Conservation (phyloP, 2,329 filamentous ascomycete genomes). For the Anisogramma anomala region DNA sequence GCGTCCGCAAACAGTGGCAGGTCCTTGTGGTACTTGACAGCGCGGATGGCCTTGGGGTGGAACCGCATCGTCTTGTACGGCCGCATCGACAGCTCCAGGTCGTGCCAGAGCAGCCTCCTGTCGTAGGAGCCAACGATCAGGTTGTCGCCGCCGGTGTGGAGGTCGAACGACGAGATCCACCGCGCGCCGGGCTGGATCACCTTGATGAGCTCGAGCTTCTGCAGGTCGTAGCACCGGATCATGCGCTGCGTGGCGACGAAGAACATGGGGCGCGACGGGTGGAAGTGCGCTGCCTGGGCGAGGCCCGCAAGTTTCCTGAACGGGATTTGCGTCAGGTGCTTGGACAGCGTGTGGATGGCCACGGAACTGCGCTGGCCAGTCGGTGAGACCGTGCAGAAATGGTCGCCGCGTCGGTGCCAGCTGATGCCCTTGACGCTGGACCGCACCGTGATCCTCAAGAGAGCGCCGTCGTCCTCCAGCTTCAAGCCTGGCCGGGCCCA, state of each 20-base stretch:
- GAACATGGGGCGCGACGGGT: conserved; percentile 83
- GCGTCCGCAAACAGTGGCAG: conserved; percentile 86
- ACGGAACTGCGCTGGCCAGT: conserved; percentile 68
- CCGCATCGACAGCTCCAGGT: conserved; percentile 77
- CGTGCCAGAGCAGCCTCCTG: conserved; percentile 88
- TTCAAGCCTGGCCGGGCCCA: conserved; percentile 71
- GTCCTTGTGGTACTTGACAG: conserved; percentile 75
- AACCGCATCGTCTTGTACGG: conserved; percentile 97
- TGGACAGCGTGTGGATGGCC: conserved; percentile 87
- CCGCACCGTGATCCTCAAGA: conserved; percentile 69
- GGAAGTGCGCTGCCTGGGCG: conserved; percentile 84
- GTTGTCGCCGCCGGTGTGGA: conserved; percentile 90
- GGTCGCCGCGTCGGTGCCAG: conserved; percentile 92
- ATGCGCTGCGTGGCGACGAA: conserved; percentile 92
- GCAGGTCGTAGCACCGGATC: conserved; percentile 87
- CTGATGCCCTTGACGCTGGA: conserved; percentile 75
- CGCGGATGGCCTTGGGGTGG: conserved; percentile 81
- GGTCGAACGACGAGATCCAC: conserved; percentile 88
- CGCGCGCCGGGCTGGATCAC: conserved; percentile 86
- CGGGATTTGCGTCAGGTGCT: conserved; percentile 88
- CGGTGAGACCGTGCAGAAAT: conserved; percentile 84
- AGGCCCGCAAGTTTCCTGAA: conserved; percentile 69
- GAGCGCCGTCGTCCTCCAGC: conserved; percentile 66
- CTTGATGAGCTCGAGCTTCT: conserved; percentile 83
- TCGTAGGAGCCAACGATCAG: conserved; percentile 92